A percentile compares a stretch with the other conserved stretches of the same genome.
phyloP scores from a whole-genome alignment of 2,329 filamentous ascomycete species.

The Cercospora sesami region DNA sequence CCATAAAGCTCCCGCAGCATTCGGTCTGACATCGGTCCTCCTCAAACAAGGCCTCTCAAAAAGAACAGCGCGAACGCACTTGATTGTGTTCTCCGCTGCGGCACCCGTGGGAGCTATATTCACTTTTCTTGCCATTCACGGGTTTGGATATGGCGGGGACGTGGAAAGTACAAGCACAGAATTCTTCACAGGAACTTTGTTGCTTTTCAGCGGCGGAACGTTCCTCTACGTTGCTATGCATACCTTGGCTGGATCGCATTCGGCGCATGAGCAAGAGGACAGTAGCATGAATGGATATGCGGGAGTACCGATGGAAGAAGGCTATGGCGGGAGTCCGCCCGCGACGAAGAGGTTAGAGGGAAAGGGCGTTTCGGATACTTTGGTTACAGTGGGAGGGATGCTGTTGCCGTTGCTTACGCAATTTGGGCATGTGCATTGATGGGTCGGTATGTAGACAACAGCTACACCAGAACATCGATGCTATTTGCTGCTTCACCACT shows the following conservation, averaged over 20 bases:
- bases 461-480: not conserved
- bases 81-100: constrained; percentile 87
- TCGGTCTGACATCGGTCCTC: constrained; percentile 86
- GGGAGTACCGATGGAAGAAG: constrained; percentile 29
- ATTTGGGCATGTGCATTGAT: constrained; percentile 70
- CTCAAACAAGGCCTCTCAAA: constrained; percentile 90
- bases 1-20: constrained; percentile 89
- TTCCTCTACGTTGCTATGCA: constrained; percentile 99
- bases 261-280: constrained; percentile 49
- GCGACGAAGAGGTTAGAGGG: constrained; percentile 1
- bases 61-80: constrained; percentile 76
- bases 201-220: constrained; percentile 94
- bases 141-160: constrained; percentile 64
- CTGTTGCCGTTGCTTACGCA: constrained; percentile 74
- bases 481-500: not conserved
- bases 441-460: not conserved
- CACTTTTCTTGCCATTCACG: constrained; percentile 77
- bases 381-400: constrained; percentile 74
- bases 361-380: constrained; percentile 50
- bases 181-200: constrained; percentile 88
- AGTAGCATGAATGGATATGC: constrained; percentile 31
- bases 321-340: constrained; percentile 21
- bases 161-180: constrained; percentile 61
- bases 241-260: constrained; percentile 78
- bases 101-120: constrained; percentile 81